Evolutionary conservation across 148 eudicot genomes (phyloP), one percentile per base, ranked within the genome.

Genomic region (Persicaria tinctoria): DNA sequence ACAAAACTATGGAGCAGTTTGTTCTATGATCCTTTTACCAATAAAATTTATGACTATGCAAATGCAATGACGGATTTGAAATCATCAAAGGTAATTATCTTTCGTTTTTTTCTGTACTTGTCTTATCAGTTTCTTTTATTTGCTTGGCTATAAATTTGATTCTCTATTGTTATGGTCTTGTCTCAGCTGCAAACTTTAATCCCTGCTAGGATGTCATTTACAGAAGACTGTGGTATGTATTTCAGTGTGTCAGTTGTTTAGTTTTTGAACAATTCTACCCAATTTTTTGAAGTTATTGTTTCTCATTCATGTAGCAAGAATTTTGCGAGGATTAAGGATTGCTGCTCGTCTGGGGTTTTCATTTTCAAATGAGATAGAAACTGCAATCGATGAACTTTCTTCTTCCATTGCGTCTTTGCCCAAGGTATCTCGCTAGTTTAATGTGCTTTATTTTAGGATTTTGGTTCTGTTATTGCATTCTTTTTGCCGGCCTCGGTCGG

Each of bases 311-410:
- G 82, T 88, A 94, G 99, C 97, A 46, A 86, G 99, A 79, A 95
- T 95, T 68, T 79, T 95, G 88, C 89, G 99, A 66, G 99, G 96
- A 46, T 73, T 95, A 75, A 92, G 99, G 82, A 88, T 95, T 74
- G 96, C 99, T 56, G 99, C 97, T 73, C 97, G 99, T 81, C 89
- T 95, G 70, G 86, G 87, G 51, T 80, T 95, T 72, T 86, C 94
- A 51, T 84, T 95, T 71, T 79, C 94, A 8, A 76, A 84, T 69
- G 97, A 95, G 51, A 92, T 85, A 38, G 91, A 90, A 75, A 77
- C 51, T 85, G 99, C 97, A 44, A 79, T 89, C 20, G 78, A 1
- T 55, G 82, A 82, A 56, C 86, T 85, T 6, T 76, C 86, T 68
- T 72, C 83, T 64, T 95, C 94, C 48, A 71, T 95, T 71, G 63